These are phyloP conservation scores for Chlorophyllum brunneum DNA, from an alignment of 768 basidiomycete species.

Conservation along the genomic window DNA sequence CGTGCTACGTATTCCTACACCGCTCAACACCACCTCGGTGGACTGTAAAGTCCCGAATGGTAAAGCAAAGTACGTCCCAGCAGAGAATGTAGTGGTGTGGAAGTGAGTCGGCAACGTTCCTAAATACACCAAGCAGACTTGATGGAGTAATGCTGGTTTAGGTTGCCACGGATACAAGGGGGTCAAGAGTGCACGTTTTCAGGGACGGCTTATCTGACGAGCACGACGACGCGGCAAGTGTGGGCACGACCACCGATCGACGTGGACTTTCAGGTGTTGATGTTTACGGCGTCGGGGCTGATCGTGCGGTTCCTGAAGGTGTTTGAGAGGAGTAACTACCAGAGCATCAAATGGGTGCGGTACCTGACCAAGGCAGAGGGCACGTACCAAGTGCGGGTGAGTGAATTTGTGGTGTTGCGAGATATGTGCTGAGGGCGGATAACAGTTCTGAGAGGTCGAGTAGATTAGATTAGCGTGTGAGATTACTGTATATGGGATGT, in stretches of 20 bases:
- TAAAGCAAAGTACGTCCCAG: conserved; percentile 97
- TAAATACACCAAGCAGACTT: neutral
- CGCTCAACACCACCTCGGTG: conserved; percentile 88
- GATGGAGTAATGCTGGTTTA: conserved; percentile 25
- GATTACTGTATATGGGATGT: conserved; percentile 7
- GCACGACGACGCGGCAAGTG: conserved; percentile 88
- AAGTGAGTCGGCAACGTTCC: conserved; percentile 60
- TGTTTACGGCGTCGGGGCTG: conserved; percentile 96
- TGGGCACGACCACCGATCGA: conserved; percentile 99
- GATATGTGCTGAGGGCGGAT: neutral
- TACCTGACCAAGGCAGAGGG: conserved; percentile 95
- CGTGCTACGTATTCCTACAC: conserved; percentile 92
- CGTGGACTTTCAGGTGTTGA: conserved; percentile 97
- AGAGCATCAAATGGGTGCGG: conserved; percentile 94
- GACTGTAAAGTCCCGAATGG: conserved; percentile 90
- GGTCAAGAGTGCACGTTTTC: conserved; percentile 86
- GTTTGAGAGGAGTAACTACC: conserved; percentile 93
- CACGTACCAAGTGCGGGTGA: conserved; percentile 88
- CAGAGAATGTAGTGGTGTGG: conserved; percentile 96
- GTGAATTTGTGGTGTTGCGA: conserved; percentile 25
- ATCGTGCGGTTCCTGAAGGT: conserved; percentile 97
- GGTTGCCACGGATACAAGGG: conserved; percentile 90
- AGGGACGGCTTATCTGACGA: conserved; percentile 78
- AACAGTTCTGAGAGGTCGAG: conserved; percentile 9
- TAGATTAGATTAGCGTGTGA: conserved; percentile 6